Base-by-base conservation (phyloP, 352 stramenopile species). In the Phytophthora ohioensis region DNA sequence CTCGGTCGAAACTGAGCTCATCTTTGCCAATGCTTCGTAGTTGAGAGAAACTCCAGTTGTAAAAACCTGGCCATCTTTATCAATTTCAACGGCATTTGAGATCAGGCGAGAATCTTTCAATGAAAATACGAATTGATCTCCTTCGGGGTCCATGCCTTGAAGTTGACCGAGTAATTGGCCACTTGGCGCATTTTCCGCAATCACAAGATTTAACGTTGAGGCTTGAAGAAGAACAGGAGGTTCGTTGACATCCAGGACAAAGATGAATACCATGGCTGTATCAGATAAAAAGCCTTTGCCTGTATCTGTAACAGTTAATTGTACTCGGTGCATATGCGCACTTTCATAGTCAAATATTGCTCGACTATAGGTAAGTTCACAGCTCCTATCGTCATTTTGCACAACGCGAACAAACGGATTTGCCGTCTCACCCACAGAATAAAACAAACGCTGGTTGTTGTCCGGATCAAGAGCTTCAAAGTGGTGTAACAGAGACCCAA, bases 241-340 rank as follows among this genome's bases (percentile, higher is more conserved):
- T 32, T 91, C 83, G 21, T 89, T 80, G 6, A 87, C 74, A 47
- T 91, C 59, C 5, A 66, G 13, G 4, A 91, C 60, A 52, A 80
- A 85, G 3, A 91, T 56, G 30, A 84, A 74, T 2, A 91, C 55
- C 8, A 74, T 70, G 3, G 85, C 78, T 4, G 59, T 68, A 55
- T 89, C 80, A 0, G 52, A 78, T 0, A 91, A 57, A 46, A 86
- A 84, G 5, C 67, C 76, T 46, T 64, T 45, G 0, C 83, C 83
- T 2, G 76, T 85, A 51, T 91, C 83, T 5, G 65, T 79, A 1
- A 91, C 83, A 0, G 70, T 71, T n/a, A 91, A 31, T 15, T 75
- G 62, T 21, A 89, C 63, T 15, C 60, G 73, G n/a, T 84, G 77
- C 5, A 85, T 32, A 3, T 49, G 56, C 7, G 73, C 59, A 15